Evolutionary conservation across 768 basidiomycete species (phyloP), one percentile per base, ranked within the genome.

Genomic region (Scleroderma citrinum): DNA sequence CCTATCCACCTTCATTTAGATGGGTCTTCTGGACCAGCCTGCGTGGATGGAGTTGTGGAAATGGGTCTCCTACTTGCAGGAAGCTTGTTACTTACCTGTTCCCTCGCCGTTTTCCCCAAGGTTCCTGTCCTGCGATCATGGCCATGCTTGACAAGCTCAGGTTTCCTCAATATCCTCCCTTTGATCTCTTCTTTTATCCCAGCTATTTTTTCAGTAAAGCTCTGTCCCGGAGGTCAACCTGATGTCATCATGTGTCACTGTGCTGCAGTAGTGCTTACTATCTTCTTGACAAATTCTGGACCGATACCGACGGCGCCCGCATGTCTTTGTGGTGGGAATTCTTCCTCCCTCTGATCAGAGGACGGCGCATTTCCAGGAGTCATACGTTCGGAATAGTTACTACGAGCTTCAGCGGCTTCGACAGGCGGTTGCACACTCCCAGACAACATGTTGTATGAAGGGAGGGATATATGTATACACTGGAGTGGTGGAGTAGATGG

Each of bases 241-340:
- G 5, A 29, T 29, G 8, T 5, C 26, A 8, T 8, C 26, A 29
- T 29, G 26, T 29, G 8, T 29, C 26, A 29, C 26, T 29, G 8
- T 29, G 8, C 8, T 29, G 26, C 3, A 5, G 24, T 3, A 30
- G 16, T 29, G 61, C 65, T 41, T 40, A 73, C 72, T 23, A 59
- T 57, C 39, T 59, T 64, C 13, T 56, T 42, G 12, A 54, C 59
- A 40, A 67, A 70, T 12, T 71, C 63, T 7, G 68, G 70, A 12
- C 73, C 72, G 13, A 66, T 51, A n/a, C 76, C 73, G 5, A 69
- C 61, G 0, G 69, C 64, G 11, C 75, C 76, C 0, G 73, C 71
- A 46, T 77, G 75, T 39, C 53, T 55, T 53, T 76, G 73, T 19
- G 62, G 62, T 1, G 75, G 71, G 46, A 69, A 63, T 1, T 44